Evolutionary conservation across 1,284 basidiomycete species (phyloP).

Genomic region (Puccinia hordei): DNA sequence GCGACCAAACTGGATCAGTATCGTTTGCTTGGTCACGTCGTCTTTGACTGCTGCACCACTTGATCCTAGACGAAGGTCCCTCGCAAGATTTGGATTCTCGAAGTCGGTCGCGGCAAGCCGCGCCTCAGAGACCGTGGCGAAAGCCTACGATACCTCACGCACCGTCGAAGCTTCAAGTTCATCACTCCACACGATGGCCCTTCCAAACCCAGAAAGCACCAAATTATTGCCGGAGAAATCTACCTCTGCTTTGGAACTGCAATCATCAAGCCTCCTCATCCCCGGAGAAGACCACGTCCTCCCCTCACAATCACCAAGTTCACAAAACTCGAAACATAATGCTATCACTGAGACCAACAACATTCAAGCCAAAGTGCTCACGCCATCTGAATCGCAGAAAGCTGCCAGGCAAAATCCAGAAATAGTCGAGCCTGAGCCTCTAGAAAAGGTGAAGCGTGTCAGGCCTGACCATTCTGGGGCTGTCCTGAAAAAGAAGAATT

Average conservation of each 20-base stretch:
- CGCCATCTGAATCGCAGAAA: neutral
- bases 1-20: neutral
- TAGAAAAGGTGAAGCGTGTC: neutral
- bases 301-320: neutral
- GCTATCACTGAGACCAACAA: neutral
- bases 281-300: neutral
- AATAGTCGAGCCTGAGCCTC: neutral
- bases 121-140: neutral
- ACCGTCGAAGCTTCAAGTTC: neutral
- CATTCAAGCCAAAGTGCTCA: neutral
- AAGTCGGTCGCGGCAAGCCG: neutral
- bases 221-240: neutral
- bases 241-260: neutral
- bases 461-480: too few relatives aligned
- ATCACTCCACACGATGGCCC: neutral
- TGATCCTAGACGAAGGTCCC: neutral
- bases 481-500: neutral
- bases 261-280: neutral
- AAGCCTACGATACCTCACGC: neutral
- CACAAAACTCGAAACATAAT: neutral
- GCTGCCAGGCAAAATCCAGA: neutral
- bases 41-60: constrained; percentile 7
- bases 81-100: too few relatives aligned
- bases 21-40: neutral
- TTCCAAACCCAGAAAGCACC: neutral